Conservation (phyloP, 108 stramenopile genomes). For the Cyclotella choctawhatcheeana region DNA sequence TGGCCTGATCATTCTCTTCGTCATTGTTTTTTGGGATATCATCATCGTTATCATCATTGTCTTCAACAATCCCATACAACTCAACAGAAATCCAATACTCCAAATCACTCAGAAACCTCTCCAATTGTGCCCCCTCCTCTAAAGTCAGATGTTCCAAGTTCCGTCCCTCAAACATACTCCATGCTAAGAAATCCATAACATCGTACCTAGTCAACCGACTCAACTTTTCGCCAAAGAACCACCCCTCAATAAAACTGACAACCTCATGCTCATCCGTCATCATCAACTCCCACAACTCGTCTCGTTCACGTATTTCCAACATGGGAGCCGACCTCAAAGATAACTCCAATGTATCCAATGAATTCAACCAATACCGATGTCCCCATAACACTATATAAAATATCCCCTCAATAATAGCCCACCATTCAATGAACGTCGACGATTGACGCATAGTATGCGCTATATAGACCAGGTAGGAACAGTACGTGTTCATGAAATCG, state of each 20-base stretch:
- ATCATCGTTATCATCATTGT: conserved; percentile 10
- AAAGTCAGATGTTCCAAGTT: conserved; percentile 88
- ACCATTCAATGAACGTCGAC: conserved; percentile 66
- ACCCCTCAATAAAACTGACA: conserved; percentile 68
- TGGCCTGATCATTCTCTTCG: neutral
- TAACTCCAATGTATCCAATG: conserved; percentile 77
- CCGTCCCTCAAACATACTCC: conserved; percentile 89
- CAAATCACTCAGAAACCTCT: conserved; percentile 69
- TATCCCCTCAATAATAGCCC: conserved; percentile 83
- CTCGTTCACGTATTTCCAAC: conserved; percentile 66
- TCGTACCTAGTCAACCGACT: conserved; percentile 82
- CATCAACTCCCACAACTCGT: conserved; percentile 72
- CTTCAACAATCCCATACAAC: conserved; percentile 57
- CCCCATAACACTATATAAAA: conserved; percentile 73
- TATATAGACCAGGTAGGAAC: conserved; percentile 59
- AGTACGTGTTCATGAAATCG: conserved; percentile 56
- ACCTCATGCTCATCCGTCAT: conserved; percentile 62
- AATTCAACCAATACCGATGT: conserved; percentile 70
- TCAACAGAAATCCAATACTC: conserved; percentile 72
- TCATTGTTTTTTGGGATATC: conserved; percentile 1
- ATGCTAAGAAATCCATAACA: conserved; percentile 77
- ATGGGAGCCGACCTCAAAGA: conserved; percentile 77
- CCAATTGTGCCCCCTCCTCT: conserved; percentile 71
- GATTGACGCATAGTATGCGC: conserved; percentile 57
- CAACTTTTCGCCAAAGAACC: conserved; percentile 86